Evolutionary conservation across 306 rosid genomes (phyloP), one percentile per base, ranked within the genome.

Genomic region (Quercus alba): DNA sequence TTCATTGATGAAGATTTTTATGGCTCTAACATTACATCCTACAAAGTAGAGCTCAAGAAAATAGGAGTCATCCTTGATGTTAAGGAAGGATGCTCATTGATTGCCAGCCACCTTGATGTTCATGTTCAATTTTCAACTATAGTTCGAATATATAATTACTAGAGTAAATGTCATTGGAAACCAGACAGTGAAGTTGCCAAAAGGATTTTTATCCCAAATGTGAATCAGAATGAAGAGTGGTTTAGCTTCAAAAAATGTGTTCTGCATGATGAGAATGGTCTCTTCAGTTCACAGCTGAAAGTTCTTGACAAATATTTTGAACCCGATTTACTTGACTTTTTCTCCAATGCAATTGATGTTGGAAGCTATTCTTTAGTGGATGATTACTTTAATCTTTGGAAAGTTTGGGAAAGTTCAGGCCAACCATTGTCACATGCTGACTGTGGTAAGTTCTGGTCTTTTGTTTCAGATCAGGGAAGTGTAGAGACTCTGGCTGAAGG

Each of bases 401-500:
- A 85, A 76, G 78, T 35, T 4, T 91, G 97, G 97, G 94, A 87
- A 86, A 81, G 73, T 72, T 85, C 87, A 38, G 70, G 18, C 14
- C 76, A 77, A 18, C 41, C 18, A 26, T 7, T 91, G 81, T 82
- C 92, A 3, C 41, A 51, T 70, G 90, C 78, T 15, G 70, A 85
- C 18, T 93, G 85, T 93, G 83, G 71, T 30, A 93, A 81, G 80
- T 91, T 93, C 74, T 93, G 98, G 91, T 57, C 5, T 6, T 87
- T 82, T 75, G 61, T 93, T 17, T 74, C 75, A 14, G 82, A 67
- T 28, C 90, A 88, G 72, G 81, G 83, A 64, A 56, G 33, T 64
- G 83, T 77, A 80, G 73, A 78, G 38, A 79, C 74, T 77, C 85
- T 90, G 5, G 55, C 62, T 23, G 75, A 88, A 3, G 61, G 74